A percentile compares a stretch with the other conserved stretches of the same genome.
These are phyloP conservation scores for Hygrophorus russula DNA, from an alignment of 768 basidiomycete species.

Conservation along the genomic window DNA sequence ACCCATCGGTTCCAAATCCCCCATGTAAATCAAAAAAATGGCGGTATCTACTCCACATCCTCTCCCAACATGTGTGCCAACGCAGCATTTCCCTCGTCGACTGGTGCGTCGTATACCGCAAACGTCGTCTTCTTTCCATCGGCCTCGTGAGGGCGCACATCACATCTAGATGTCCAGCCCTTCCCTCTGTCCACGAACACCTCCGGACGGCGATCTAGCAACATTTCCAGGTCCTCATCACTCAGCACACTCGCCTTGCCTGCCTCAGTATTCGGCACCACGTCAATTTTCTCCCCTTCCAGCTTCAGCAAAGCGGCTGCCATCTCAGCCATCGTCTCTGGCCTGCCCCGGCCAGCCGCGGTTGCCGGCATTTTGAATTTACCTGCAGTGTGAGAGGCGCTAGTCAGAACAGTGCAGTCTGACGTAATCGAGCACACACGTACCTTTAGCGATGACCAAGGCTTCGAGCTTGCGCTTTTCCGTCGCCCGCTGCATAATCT, in stretches of 20 bases:
- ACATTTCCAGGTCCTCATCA: slow-evolving; percentile 67
- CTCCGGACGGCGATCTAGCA: slow-evolving; percentile 70
- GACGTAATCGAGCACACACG: slow-evolving; percentile 3
- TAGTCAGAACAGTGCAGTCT: background rate
- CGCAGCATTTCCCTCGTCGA: slow-evolving; percentile 52
- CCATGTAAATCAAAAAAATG: background rate
- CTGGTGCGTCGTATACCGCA: slow-evolving; percentile 65
- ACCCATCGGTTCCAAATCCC: too few species aligned
- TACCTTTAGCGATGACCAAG: slow-evolving; percentile 89
- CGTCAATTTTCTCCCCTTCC: slow-evolving; percentile 84
- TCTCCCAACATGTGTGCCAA: slow-evolving; percentile 61
- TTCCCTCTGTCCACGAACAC: slow-evolving; percentile 61
- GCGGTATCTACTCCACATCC: slow-evolving; percentile 15
- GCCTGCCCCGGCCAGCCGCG: slow-evolving; percentile 34
- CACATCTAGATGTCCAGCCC: slow-evolving; percentile 56
- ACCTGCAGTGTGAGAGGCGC: slow-evolving; percentile 26
- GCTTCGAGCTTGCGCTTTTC: slow-evolving; percentile 90
- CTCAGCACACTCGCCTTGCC: slow-evolving; percentile 67
- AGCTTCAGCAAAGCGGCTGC: slow-evolving; percentile 66
- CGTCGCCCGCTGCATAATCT: slow-evolving; percentile 78
- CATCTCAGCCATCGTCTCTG: slow-evolving; percentile 68
- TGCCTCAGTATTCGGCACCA: slow-evolving; percentile 64
- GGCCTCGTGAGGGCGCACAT: slow-evolving; percentile 6
- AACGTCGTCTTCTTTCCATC: slow-evolving; percentile 44
- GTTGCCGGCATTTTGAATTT: slow-evolving; percentile 74